Base-by-base conservation (phyloP, 2,329 filamentous ascomycete genomes). In the Cercospora sp. region DNA sequence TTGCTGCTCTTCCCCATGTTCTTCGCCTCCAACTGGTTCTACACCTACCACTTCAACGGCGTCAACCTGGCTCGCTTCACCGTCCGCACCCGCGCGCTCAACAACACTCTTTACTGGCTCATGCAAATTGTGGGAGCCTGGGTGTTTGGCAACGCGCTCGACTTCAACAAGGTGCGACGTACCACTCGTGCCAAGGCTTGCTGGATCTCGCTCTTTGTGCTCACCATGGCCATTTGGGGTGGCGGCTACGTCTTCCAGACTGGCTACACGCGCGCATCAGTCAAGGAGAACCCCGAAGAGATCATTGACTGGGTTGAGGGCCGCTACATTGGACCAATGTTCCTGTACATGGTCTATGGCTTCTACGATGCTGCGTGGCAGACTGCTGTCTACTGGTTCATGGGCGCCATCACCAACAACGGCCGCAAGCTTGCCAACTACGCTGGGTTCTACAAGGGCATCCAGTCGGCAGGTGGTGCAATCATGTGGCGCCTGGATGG, bases 341-440 rank as follows among this genome's bases (percentile, higher is more conserved):
- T 97, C 79, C 82, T 97, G 63, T 96, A 93, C 83, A 92, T 97
- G 76, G 94, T 94, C 80, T 96, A 95, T 78, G 93, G 93, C 49
- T 90, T 95, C 80, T 95, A 90, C 74, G 94, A 97, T 78, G 92
- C 94, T 53, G 87, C 89, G 65, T 97, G 93, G 90, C 94, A 98
- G 83, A 94, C 93, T 0, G 89, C 85, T 75, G 89, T 94, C 61
- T 97, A 98, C 85, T 97, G 94, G 94, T 94, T 91, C 83, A 97
- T 98, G 91, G 94, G 94, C 61, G 88, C 94, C 7, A 85, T 97
- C 53, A 94, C 92, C 77, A 98, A 98, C 87, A 97, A 94, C 71
- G 89, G 91, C 69, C 92, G 94, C 79, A 94, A 93, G 80, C 87
- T 94, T 30, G 94, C 94, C 82, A 97, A 97, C 84, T 91, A 94